Percentiles rank a stretch among this genome's conserved stretches.
Evolutionary conservation across 2,329 filamentous ascomycete species (phyloP).

Genomic region (Stachybotrys chartarum): DNA sequence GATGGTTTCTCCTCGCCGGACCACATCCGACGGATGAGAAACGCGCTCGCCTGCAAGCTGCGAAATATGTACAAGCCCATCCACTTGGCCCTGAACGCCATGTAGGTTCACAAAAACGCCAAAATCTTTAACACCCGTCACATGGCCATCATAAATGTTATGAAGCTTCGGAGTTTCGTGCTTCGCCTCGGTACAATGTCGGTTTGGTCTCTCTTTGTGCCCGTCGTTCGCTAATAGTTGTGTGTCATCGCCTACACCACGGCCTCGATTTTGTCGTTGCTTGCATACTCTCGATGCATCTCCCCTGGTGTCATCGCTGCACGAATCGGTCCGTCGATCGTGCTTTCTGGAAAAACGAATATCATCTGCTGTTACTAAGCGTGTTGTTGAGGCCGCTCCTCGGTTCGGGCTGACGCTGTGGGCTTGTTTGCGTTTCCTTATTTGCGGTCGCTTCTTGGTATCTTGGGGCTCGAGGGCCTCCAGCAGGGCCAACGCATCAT

Average conservation of each 20-base stretch:
- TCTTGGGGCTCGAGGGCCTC: slow-evolving; percentile 74
- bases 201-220: slow-evolving; percentile 51
- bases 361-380: too few species aligned
- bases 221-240: too few species aligned
- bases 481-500: slow-evolving; percentile 88
- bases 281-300: too few species aligned
- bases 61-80: slow-evolving; percentile 90
- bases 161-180: slow-evolving; percentile 75
- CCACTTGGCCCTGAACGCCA: slow-evolving; percentile 79
- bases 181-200: slow-evolving; percentile 59
- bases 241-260: too few species aligned
- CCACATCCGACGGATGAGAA: slow-evolving; percentile 83
- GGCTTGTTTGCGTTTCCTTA: slow-evolving; percentile 50
- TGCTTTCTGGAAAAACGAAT: too few species aligned
- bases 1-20: slow-evolving; percentile 73
- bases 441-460: slow-evolving; percentile 38
- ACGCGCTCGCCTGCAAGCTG: slow-evolving; percentile 82
- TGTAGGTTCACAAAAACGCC: slow-evolving; percentile 91
- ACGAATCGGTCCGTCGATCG: too few species aligned
- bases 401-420: slow-evolving; percentile 31
- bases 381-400: too few species aligned
- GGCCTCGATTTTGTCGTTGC: too few species aligned
- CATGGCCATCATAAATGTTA: slow-evolving; percentile 85
- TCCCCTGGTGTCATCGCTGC: too few species aligned
- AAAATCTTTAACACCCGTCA: slow-evolving; percentile 92